Conservation (phyloP, 2,329 filamentous ascomycete genomes). For the Sporothrix dimorphospora region DNA sequence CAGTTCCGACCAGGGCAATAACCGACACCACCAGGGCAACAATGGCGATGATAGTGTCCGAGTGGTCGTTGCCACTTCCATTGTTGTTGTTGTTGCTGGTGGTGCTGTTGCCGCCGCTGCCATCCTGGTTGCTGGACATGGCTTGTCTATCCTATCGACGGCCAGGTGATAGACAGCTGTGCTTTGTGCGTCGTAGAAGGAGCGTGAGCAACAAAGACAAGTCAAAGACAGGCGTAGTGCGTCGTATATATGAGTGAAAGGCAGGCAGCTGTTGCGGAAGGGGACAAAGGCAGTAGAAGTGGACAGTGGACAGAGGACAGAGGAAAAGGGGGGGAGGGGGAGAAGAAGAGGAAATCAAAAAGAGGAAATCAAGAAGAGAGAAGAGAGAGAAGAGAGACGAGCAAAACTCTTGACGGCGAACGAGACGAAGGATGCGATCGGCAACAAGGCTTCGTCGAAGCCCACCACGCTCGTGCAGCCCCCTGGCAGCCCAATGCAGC, state of each 20-base stretch:
- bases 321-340: background rate
- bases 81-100: conserved; percentile 6
- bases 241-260: background rate
- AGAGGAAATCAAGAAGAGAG: background rate
- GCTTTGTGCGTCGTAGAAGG: background rate
- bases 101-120: background rate
- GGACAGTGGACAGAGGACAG: background rate
- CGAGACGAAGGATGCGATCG: conserved; percentile 1
- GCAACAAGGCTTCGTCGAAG: conserved; percentile 14
- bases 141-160: background rate
- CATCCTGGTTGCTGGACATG: conserved; percentile 23
- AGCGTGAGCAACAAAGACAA: background rate
- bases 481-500: background rate
- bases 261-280: background rate
- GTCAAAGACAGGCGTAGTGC: background rate
- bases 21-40: conserved; percentile 53
- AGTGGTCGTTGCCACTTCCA: conserved; percentile 30
- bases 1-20: conserved; percentile 50
- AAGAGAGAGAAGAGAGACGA: background rate
- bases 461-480: background rate
- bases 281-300: background rate
- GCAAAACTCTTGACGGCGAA: background rate
- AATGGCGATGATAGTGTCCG: conserved; percentile 46
- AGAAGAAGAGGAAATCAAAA: background rate
- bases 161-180: background rate